Base-by-base conservation (phyloP, 306 rosid species). In the Carpinus fangiana region DNA sequence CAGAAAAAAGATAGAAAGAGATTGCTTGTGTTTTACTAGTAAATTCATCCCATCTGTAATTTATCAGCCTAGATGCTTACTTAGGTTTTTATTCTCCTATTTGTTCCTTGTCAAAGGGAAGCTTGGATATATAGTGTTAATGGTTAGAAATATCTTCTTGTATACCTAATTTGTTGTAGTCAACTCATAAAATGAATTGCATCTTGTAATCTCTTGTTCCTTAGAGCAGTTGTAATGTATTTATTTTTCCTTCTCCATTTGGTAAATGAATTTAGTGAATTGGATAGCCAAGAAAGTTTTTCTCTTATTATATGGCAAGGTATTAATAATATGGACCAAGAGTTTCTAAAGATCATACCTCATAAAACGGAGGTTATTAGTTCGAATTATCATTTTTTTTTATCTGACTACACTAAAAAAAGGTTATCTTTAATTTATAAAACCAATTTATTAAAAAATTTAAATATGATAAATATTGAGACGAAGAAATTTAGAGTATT, bases 101-200 rank as follows among this genome's bases (percentile, higher is more conserved):
- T 78, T 78, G 74, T 69, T 80, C 87, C 77, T 67, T 81, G 26
- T 68, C 83, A 76, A 81, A 69, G 45, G 83, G 67, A 75, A 53
- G 79, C 78, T 82, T 76, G 77, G 88, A 82, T 64, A 67, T 60
- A 66, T 74, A 28, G 73, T 79, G 79, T 62, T 65, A 43, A 67
- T 76, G 79, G 66, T 79, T 77, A 84, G 91, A 57, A 74, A 78
- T 76, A 53, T 80, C 52, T 85, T 87, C 59, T 74, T 86, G 74
- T 86, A 76, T 86, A 75, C 80, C 60, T 79, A 81, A 83, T 83
- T 86, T 83, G 76, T 83, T 86, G 80, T 86, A 82, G 81, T 55
- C 81, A 79, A 79, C 85, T 79, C 78, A 76, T 76, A 67, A 81
- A 76, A 73, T 82, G 80, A 50, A 81, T 65, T 81, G 50, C 81